Conservation (phyloP, 2,329 filamentous ascomycete genomes). For the Mariannaea sp. region DNA sequence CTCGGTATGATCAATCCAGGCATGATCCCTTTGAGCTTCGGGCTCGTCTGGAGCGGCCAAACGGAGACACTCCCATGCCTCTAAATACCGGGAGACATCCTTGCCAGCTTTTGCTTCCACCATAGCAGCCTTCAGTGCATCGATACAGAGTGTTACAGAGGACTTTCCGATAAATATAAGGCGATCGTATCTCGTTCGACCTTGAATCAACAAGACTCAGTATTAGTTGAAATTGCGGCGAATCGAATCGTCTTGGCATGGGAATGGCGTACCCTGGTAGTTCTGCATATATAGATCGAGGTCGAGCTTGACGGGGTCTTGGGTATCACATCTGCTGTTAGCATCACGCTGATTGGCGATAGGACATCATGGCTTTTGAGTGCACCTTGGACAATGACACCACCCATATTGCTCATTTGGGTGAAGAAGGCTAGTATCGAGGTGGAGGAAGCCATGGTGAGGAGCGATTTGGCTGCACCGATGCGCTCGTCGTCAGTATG, state of each 20-base stretch:
- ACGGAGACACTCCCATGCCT: constrained; percentile 68
- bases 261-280: constrained; percentile 69
- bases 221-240: constrained; percentile 16
- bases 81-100: constrained; percentile 73
- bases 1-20: constrained; percentile 75
- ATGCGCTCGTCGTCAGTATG: constrained; percentile 9
- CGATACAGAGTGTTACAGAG: constrained; percentile 75
- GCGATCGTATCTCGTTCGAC: constrained; percentile 79
- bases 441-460: constrained; percentile 46
- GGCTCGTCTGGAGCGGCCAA: constrained; percentile 68
- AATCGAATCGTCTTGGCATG: background rate
- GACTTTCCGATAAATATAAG: constrained; percentile 80
- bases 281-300: constrained; percentile 89
- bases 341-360: background rate
- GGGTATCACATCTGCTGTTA: constrained; percentile 15
- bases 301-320: constrained; percentile 85
- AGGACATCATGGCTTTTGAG: background rate
- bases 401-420: constrained; percentile 52
- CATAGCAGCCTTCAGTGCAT: constrained; percentile 80
- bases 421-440: constrained; percentile 51
- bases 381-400: constrained; percentile 55
- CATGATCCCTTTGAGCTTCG: constrained; percentile 68
- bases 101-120: constrained; percentile 75
- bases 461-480: background rate
- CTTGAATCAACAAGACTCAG: constrained; percentile 49